phyloP scores from a whole-genome alignment of 1,284 basidiomycete species.

The Boletus mariae region DNA sequence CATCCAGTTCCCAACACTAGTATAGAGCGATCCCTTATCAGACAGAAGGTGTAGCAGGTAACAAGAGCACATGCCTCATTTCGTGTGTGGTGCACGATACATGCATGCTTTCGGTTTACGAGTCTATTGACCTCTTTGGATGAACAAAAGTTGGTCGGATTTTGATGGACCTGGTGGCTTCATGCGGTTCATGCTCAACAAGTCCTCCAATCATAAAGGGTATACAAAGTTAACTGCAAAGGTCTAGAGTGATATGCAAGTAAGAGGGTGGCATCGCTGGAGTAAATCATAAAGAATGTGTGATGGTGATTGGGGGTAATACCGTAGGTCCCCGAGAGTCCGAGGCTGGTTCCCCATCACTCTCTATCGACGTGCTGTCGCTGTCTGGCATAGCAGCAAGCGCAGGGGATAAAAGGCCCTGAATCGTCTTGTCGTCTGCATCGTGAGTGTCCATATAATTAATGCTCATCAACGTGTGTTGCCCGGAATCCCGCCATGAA shows the following conservation, averaged over 20 bases:
- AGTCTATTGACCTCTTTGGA: no score
- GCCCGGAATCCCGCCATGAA: slow-evolving; percentile 47
- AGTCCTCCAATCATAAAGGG: slow-evolving; percentile 11
- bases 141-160: no score
- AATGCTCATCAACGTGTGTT: slow-evolving; percentile 12
- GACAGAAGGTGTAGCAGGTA: no score
- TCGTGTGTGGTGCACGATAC: no score
- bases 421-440: slow-evolving; percentile 28
- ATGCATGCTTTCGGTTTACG: no score
- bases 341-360: slow-evolving; percentile 31
- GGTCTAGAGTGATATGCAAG: slow-evolving; percentile 24
- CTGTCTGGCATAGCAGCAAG: slow-evolving; percentile 32
- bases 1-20: no score
- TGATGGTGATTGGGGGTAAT: slow-evolving; percentile 41
- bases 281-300: slow-evolving; percentile 32
- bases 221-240: slow-evolving; percentile 21
- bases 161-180: no score
- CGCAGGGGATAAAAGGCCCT: slow-evolving; percentile 34
- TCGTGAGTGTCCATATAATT: slow-evolving; percentile 19
- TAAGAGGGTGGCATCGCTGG: slow-evolving; percentile 8
- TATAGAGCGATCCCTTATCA: no score
- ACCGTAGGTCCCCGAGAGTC: slow-evolving; percentile 17
- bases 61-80: no score
- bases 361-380: slow-evolving; percentile 29
- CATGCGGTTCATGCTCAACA: no score